These are phyloP conservation scores for Backusella luteola DNA, from an alignment of 192 early-diverging fungal genomes.

Conservation along the genomic window DNA sequence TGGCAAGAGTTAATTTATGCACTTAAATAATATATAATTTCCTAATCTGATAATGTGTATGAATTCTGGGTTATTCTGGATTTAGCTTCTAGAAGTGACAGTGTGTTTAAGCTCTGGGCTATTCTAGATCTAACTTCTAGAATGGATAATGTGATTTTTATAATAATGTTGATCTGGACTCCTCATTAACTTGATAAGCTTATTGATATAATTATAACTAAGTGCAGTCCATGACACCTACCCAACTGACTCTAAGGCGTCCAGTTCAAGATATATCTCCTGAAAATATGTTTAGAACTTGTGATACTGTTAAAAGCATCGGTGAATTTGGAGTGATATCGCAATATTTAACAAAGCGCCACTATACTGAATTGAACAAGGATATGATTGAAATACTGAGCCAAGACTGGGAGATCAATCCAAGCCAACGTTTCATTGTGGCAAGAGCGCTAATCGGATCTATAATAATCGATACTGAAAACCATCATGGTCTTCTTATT, in stretches of 20 bases:
- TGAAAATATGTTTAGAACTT: constrained; percentile 1
- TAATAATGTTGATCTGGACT: too few species aligned
- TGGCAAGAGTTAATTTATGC: too few species aligned
- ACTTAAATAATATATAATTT: too few species aligned
- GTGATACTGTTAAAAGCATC: constrained; percentile 5
- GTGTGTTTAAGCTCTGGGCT: too few species aligned
- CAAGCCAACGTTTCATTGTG: constrained; percentile 10
- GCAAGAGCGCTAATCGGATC: constrained; percentile 5
- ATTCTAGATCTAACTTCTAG: too few species aligned
- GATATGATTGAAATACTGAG: constrained; percentile 11
- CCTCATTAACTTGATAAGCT: too few species aligned
- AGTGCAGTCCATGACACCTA: too few species aligned
- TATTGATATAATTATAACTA: too few species aligned
- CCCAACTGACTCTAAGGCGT: not conserved
- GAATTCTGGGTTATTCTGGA: too few species aligned
- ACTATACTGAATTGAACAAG: constrained; percentile 11
- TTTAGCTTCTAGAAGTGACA: too few species aligned
- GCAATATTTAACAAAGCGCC: constrained; percentile 10
- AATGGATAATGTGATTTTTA: too few species aligned
- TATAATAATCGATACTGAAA: constrained; percentile 12
- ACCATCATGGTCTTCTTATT: constrained; percentile 6
- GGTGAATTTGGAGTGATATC: constrained; percentile 11
- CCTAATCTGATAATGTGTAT: too few species aligned
- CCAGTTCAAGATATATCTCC: constrained; percentile 1
- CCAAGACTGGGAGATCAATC: constrained; percentile 10